These are phyloP conservation scores for Septoria petroselini DNA, from an alignment of 2,329 filamentous ascomycete species.

Conservation along the genomic window DNA sequence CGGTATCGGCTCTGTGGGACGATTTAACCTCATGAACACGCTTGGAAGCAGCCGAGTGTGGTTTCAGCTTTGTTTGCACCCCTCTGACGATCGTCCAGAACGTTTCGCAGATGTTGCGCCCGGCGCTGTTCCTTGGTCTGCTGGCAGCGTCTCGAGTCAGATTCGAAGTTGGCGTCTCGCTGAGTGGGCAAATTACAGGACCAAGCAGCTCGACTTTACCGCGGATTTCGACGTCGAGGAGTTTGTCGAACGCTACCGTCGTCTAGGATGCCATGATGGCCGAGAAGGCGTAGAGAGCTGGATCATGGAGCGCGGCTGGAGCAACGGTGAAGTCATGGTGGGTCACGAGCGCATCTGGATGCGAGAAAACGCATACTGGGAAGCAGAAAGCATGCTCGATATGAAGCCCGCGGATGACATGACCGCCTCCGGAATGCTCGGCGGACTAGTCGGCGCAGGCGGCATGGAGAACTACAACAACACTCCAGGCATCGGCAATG, in stretches of 20 bases:
- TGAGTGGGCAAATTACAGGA: constrained; percentile 93
- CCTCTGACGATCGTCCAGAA: constrained; percentile 79
- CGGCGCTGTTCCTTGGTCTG: constrained; percentile 84
- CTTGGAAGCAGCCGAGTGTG: constrained; percentile 84
- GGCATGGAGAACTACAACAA: constrained; percentile 70
- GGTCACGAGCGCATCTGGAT: constrained; percentile 94
- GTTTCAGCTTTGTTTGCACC: constrained; percentile 91
- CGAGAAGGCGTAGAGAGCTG: constrained; percentile 91
- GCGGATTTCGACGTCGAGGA: constrained; percentile 95
- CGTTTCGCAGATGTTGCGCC: constrained; percentile 69
- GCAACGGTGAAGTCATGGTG: constrained; percentile 91
- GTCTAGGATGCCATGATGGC: constrained; percentile 83
- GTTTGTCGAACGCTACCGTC: constrained; percentile 77
- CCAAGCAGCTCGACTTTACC: constrained; percentile 89
- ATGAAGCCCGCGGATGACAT: constrained; percentile 63
- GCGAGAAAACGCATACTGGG: constrained; percentile 92
- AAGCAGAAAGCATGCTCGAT: constrained; percentile 93
- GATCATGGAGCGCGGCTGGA: constrained; percentile 94
- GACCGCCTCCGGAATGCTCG: constrained; percentile 41
- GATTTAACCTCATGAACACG: constrained; percentile 71
- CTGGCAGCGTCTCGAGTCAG: constrained; percentile 86
- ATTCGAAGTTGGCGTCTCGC: constrained; percentile 88
- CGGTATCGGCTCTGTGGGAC: constrained; percentile 70
- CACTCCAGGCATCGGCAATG: constrained; percentile 45
- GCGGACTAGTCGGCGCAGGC: constrained; percentile 53